Evolutionary conservation across 305 asterid species (phyloP), one percentile per base, ranked within the genome.

Genomic region (Fraxinus sp.): DNA sequence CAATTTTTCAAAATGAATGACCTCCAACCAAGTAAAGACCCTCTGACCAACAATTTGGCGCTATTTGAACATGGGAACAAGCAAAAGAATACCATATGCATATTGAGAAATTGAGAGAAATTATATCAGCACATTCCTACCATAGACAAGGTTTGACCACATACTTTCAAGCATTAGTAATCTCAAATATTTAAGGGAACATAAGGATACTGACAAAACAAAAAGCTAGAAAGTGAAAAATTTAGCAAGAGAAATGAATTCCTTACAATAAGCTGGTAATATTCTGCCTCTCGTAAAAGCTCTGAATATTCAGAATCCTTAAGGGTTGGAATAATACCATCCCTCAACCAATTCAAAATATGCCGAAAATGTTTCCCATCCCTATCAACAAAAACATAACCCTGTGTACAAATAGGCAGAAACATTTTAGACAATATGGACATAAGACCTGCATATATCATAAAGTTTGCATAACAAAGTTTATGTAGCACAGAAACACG

Each of bases 321-420:
- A 91, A 95, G 80, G 10, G 88, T 82, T 14, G 99, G 99, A 85
- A 95, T 78, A 77, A 87, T 92, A 74, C 98, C 97, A 81, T 94
- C 98, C 90, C 99, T 93, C 88, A 95, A 85, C 99, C 99, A 95
- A 88, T 95, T 95, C 86, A 95, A 84, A 84, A 95, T 88, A 87
- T 93, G 97, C 74, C 97, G 94, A 85, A 95, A 95, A 89, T 92
- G 91, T 81, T 91, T 93, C 78, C 99, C 99, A 80, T 95, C 99
- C 83, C 99, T 94, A 80, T 95, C 99, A 80, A 95, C 89, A 81
- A 95, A 95, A 81, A 95, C 86, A 84, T 89, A 93, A 26, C 97
- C 99, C 98, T 94, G 93, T 91, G 88, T 78, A 79, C 78, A 80
- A 82, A 83, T 18, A 76, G 84, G 66, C 68, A 44, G 33, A 66